Conservation (phyloP, 768 basidiomycete genomes). For the Agaricus blazei region DNA sequence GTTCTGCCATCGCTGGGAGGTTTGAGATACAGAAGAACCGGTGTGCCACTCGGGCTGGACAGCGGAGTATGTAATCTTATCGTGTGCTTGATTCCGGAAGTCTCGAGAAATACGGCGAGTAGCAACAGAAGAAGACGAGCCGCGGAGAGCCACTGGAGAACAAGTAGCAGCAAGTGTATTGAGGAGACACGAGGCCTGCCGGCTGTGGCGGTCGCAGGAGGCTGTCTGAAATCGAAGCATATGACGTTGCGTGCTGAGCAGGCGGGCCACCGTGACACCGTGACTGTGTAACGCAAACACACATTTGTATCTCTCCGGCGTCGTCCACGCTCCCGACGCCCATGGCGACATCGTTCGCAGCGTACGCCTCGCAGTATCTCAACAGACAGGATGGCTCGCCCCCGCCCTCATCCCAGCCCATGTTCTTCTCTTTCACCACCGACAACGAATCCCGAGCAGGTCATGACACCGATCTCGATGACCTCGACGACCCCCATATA, state of each 20-base stretch:
- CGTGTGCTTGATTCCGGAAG: neutral
- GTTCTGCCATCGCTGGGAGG: too few relatives aligned
- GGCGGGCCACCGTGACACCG: neutral
- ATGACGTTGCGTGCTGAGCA: neutral
- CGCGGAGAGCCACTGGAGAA: neutral
- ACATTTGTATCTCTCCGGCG: neutral
- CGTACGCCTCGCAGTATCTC: constrained; percentile 80
- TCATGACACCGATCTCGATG: constrained; percentile 51
- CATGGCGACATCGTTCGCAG: constrained; percentile 69
- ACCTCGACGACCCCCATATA: constrained; percentile 75
- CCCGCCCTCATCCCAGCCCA: constrained; percentile 64
- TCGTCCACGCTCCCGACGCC: constrained; percentile 17
- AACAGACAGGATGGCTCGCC: constrained; percentile 49
- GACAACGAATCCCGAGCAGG: constrained; percentile 58
- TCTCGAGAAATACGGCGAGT: neutral
- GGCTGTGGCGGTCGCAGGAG: too few relatives aligned
- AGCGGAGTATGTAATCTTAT: too few relatives aligned
- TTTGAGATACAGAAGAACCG: too few relatives aligned
- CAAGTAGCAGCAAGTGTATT: too few relatives aligned
- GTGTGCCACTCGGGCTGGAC: too few relatives aligned
- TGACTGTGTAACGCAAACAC: constrained; percentile 8
- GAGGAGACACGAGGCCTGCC: too few relatives aligned
- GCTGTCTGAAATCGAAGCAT: too few relatives aligned
- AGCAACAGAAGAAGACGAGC: constrained; percentile 1
- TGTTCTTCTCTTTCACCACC: constrained; percentile 87